Conservation (phyloP, 169 alveolate genomes). For the Plasmodium fragile region DNA sequence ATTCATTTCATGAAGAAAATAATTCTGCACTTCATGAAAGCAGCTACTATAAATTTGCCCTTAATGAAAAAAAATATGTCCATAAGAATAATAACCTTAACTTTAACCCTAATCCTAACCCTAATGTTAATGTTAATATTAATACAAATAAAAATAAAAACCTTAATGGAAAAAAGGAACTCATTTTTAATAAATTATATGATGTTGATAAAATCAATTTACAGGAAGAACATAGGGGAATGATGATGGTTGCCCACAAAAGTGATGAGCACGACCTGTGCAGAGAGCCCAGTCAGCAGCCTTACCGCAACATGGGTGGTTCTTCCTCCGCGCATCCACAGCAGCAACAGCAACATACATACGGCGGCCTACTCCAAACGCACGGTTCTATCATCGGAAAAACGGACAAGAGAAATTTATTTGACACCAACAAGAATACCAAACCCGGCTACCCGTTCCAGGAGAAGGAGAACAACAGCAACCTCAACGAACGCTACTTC, state of each 20-base stretch:
- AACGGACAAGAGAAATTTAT: slow-evolving; percentile 2
- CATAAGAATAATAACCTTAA: slow-evolving; percentile 3
- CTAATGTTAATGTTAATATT: neutral
- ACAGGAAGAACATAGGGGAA: slow-evolving; percentile 42
- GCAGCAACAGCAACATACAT: neutral
- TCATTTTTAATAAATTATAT: slow-evolving; percentile 29
- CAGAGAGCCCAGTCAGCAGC: slow-evolving; percentile 3
- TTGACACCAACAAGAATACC: neutral
- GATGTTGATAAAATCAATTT: slow-evolving; percentile 44
- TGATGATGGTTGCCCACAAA: neutral
- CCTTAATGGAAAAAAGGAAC: slow-evolving; percentile 28
- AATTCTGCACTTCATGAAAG: neutral
- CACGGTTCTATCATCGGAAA: neutral
- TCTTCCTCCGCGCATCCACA: neutral
- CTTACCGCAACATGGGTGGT: neutral
- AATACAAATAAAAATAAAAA: slow-evolving; percentile 4
- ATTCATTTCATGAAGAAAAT: neutral
- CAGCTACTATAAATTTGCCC: neutral
- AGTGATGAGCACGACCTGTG: neutral
- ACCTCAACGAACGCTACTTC: neutral
- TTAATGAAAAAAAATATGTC: neutral
- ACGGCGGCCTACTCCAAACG: neutral
- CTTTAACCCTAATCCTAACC: neutral
- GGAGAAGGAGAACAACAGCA: neutral
- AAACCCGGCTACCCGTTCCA: neutral